These are phyloP conservation scores for Aspergillus versicolor DNA, from an alignment of 2,329 filamentous ascomycete species.

Conservation along the genomic window DNA sequence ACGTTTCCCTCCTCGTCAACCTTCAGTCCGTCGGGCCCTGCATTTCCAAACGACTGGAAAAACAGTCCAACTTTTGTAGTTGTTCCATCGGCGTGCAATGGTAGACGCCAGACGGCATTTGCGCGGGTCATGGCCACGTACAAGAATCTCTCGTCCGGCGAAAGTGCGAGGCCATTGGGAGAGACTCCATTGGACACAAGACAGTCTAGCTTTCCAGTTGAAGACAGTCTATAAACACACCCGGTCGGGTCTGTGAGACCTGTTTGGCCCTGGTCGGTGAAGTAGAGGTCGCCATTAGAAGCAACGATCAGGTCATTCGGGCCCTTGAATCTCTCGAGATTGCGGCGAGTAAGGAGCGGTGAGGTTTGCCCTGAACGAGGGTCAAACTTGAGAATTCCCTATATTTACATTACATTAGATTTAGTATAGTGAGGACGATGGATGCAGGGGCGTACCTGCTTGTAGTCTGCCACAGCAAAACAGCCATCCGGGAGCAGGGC, in stretches of 20 bases:
- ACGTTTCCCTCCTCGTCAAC: too few species aligned
- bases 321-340: slow-evolving; percentile 21
- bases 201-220: slow-evolving; percentile 38
- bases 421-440: too few species aligned
- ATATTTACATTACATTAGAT: too few species aligned
- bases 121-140: slow-evolving; percentile 38
- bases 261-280: slow-evolving; percentile 44
- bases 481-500: too few species aligned
- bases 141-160: slow-evolving; percentile 40
- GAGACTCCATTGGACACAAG: slow-evolving; percentile 41
- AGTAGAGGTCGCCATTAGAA: slow-evolving; percentile 41
- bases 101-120: slow-evolving; percentile 45
- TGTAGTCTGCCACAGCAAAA: too few species aligned
- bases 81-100: slow-evolving; percentile 40
- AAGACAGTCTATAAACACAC: slow-evolving; percentile 38
- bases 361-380: too few species aligned
- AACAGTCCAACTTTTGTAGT: slow-evolving; percentile 42
- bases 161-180: slow-evolving; percentile 42
- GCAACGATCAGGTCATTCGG: slow-evolving; percentile 45
- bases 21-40: too few species aligned
- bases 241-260: slow-evolving; percentile 45
- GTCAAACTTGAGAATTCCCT: too few species aligned
- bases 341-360: too few species aligned
- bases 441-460: too few species aligned
- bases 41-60: slow-evolving; percentile 22